A percentile compares a stretch with the other conserved stretches of the same genome.
phyloP scores from a whole-genome alignment of 345 rosid genomes.

The Syzygium oleosum region DNA sequence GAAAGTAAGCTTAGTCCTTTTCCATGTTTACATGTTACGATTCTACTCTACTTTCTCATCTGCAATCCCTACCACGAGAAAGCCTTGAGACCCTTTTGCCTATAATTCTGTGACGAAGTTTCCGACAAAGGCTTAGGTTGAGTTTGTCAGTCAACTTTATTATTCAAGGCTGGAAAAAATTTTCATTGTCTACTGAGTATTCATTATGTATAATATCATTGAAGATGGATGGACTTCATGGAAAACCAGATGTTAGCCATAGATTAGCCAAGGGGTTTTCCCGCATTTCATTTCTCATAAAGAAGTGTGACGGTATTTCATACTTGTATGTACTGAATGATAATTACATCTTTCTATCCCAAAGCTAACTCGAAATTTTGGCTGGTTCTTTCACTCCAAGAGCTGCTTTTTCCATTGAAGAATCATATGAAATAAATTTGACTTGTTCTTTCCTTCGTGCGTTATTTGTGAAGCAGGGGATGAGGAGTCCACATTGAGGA shows the following conservation, averaged over 20 bases:
- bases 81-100: not conserved
- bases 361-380: not conserved
- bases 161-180: too few relatives aligned
- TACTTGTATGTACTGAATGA: not conserved
- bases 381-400: not conserved
- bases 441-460: not conserved
- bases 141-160: not conserved
- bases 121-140: not conserved
- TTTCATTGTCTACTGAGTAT: not conserved
- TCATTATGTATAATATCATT: not conserved
- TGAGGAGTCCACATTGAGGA: constrained; percentile 31
- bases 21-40: not conserved
- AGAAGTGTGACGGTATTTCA: not conserved
- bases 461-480: constrained; percentile 4
- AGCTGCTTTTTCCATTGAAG: not conserved
- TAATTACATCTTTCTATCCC: not conserved
- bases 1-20: not conserved
- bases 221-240: not conserved
- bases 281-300: not conserved
- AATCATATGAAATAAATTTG: not conserved
- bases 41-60: not conserved
- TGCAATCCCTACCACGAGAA: not conserved
- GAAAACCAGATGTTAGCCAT: not conserved
- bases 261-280: not conserved
- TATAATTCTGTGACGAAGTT: not conserved